Conservation (phyloP, 2,329 filamentous ascomycete genomes). For the Rhexocercosporidium sp. region DNA sequence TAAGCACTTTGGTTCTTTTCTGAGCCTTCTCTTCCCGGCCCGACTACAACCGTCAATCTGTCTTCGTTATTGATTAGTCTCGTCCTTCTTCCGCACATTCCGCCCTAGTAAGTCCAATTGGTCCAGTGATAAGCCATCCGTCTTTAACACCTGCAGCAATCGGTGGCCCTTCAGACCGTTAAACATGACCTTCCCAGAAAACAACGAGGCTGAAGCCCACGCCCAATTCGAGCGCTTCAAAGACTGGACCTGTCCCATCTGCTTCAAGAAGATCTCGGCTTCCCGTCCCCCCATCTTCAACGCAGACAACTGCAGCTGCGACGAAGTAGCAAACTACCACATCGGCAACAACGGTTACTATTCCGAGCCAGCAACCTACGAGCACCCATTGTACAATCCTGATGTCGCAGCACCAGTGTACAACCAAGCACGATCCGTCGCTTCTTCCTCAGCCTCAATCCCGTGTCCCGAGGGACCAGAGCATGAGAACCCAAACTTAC, state of each 20-base stretch:
- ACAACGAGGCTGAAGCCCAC: constrained; percentile 10
- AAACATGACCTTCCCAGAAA: constrained; percentile 23
- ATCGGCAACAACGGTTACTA: neutral
- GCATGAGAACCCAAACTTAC: constrained; percentile 26
- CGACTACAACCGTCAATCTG: constrained; percentile 23
- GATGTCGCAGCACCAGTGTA: constrained; percentile 8
- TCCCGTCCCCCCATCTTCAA: constrained; percentile 36
- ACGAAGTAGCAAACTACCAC: constrained; percentile 23
- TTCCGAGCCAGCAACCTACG: constrained; percentile 8
- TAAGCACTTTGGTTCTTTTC: neutral
- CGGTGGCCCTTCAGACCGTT: constrained; percentile 16
- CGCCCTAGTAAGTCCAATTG: constrained; percentile 22
- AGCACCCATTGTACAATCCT: constrained; percentile 11
- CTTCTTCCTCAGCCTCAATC: constrained; percentile 19
- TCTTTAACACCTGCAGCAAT: constrained; percentile 19
- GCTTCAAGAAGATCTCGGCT: constrained; percentile 34
- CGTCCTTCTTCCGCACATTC: constrained; percentile 21
- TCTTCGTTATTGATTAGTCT: constrained; percentile 30
- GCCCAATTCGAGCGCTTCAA: constrained; percentile 25
- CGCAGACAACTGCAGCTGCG: constrained; percentile 36
- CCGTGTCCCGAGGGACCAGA: constrained; percentile 34
- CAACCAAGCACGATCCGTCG: constrained; percentile 21
- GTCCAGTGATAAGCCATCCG: neutral
- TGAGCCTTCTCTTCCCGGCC: neutral
- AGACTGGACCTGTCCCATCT: constrained; percentile 32